These are phyloP conservation scores for Paspalum notatum DNA, from an alignment of 176 grass and related monocot genomes.

Conservation along the genomic window DNA sequence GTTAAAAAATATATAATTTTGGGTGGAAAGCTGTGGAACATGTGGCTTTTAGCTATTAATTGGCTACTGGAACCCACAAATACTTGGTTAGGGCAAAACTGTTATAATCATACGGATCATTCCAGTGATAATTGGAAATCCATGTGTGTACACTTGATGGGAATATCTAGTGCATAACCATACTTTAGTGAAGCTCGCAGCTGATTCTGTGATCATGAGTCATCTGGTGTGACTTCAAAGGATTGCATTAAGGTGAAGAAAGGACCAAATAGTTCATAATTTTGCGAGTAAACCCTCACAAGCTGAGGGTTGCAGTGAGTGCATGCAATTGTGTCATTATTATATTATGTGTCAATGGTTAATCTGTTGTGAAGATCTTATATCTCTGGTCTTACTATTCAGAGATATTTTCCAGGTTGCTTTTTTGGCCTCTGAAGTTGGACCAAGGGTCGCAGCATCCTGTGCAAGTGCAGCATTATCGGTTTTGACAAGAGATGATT, in stretches of 20 bases:
- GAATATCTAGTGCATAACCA: constrained; percentile 19
- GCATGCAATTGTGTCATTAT: not conserved
- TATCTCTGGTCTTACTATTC: constrained; percentile 42
- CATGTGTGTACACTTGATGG: constrained; percentile 9
- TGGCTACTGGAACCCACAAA: constrained; percentile 7
- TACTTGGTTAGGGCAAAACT: not conserved
- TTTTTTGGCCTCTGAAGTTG: constrained; percentile 85
- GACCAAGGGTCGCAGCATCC: constrained; percentile 95
- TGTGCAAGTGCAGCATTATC: constrained; percentile 86
- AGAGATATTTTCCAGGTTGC: constrained; percentile 67
- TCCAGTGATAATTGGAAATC: constrained; percentile 11
- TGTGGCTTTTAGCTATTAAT: constrained; percentile 20
- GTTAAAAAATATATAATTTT: constrained; percentile 25
- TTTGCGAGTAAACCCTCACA: not conserved
- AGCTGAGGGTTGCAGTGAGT: not conserved
- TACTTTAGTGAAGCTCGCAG: not conserved
- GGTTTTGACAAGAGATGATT: constrained; percentile 79
- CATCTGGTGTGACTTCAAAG: constrained; percentile 13
- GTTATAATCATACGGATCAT: not conserved
- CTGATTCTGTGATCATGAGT: not conserved
- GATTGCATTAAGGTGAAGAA: constrained; percentile 10
- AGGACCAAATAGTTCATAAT: not conserved
- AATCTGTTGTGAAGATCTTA: constrained; percentile 34
- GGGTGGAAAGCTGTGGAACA: not conserved
- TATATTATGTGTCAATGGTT: constrained; percentile 28